A percentile compares a stretch with the other conserved stretches of the same genome.
Conservation (phyloP, 805 yeast genomes). For the Babjeviella inositovora region DNA sequence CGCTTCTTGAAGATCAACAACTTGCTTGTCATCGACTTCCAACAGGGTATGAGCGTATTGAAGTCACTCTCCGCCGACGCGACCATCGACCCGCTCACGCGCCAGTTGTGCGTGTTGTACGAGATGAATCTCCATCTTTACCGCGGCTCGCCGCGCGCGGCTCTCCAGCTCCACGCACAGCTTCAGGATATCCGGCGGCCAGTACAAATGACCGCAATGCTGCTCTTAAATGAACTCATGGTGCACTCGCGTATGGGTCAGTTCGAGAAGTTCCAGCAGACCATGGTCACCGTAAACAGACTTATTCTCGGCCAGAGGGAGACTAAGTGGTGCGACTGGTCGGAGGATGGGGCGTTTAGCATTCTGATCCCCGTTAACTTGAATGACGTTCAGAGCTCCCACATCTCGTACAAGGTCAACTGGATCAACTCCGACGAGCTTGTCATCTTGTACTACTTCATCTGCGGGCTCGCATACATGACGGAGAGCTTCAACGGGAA, state of each 20-base stretch:
- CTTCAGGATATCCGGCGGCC: conserved; percentile 5
- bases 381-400: not conserved
- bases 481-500: conserved; percentile 16
- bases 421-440: conserved; percentile 29
- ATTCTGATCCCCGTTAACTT: conserved; percentile 2
- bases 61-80: conserved; percentile 4
- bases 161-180: conserved; percentile 5
- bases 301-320: conserved; percentile 8
- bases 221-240: conserved; percentile 9
- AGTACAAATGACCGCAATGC: conserved; percentile 15
- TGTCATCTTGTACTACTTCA: conserved; percentile 18
- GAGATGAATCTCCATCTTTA: conserved; percentile 13
- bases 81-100: conserved; percentile 5
- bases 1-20: conserved; percentile 12
- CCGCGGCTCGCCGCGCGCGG: conserved; percentile 10
- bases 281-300: conserved; percentile 8
- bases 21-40: conserved; percentile 10
- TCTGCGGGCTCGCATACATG: conserved; percentile 22
- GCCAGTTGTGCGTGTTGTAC: conserved; percentile 9
- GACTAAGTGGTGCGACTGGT: conserved; percentile 11
- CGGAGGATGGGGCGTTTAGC: conserved; percentile 10
- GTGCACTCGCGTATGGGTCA: conserved; percentile 12
- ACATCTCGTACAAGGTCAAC: conserved; percentile 10
- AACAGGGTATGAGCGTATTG: conserved; percentile 9
- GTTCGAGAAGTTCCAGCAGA: conserved; percentile 6